These are phyloP conservation scores for Mycena indigotica DNA, from an alignment of 768 basidiomycete species.

Conservation along the genomic window DNA sequence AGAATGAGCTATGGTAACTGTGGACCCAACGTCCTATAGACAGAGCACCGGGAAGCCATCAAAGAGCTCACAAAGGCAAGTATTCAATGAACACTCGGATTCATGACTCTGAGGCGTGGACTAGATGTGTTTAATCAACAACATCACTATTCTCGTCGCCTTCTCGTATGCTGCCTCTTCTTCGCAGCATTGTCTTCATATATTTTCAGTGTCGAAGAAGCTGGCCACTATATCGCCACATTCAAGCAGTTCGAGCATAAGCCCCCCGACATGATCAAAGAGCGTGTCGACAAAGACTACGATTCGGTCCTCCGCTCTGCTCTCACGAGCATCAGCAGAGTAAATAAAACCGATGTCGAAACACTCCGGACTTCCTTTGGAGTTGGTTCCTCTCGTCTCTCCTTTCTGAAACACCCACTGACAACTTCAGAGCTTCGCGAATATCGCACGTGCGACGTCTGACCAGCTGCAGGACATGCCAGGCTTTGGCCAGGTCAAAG, in stretches of 20 bases:
- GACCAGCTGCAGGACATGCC: conserved; percentile 83
- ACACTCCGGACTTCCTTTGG: conserved; percentile 91
- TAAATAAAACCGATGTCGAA: conserved; percentile 97
- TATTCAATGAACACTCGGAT: no score
- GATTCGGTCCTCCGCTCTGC: conserved; percentile 76
- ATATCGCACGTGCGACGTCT: conserved; percentile 70
- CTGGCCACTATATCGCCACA: conserved; percentile 84
- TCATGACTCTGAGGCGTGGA: no score
- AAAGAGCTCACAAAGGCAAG: conserved; percentile 87
- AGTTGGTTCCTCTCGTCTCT: conserved; percentile 48
- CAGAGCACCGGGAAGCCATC: conserved; percentile 88
- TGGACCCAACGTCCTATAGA: conserved; percentile 47
- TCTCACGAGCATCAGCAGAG: conserved; percentile 86
- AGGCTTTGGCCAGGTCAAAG: conserved; percentile 93
- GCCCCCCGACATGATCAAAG: conserved; percentile 91
- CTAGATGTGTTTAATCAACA: conserved; percentile 86
- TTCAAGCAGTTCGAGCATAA: conserved; percentile 96
- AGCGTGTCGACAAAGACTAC: conserved; percentile 90
- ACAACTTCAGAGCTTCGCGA: conserved; percentile 75
- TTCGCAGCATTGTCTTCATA: conserved; percentile 5
- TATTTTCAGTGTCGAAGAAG: conserved; percentile 76
- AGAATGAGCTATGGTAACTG: neutral
- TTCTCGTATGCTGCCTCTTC: conserved; percentile 67
- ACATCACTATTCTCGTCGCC: conserved; percentile 87
- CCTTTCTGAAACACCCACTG: neutral